Evolutionary conservation across 1,284 basidiomycete genomes (phyloP), one percentile per base, ranked within the genome.

Genomic region (Agaricales sp.): DNA sequence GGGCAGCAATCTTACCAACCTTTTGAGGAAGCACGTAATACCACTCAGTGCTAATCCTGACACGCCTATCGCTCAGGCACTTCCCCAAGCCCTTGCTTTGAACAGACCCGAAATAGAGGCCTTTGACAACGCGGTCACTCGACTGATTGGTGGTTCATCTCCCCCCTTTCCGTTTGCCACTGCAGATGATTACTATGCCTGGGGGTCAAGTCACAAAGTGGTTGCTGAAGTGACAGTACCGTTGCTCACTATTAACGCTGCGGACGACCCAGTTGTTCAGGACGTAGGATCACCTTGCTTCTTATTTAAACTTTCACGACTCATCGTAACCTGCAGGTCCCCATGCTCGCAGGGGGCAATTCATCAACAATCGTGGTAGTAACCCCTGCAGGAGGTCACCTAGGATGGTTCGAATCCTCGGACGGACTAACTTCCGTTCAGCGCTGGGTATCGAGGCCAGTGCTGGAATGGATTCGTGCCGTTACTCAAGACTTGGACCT

Each of bases 401-500:
- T 99, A 14, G 95, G 95, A 24, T 98, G 92, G 94, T 98, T 95
- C 61, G 80, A 87, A 57, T 67, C 75, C 43, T 68, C 68, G 24
- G 69, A 68, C 30, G 53, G 64, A 41, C 62, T 63, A 52, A 69
- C 72, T 26, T 61, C 66, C 51, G 63, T 78, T 13, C 71, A 73
- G 52, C 68, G 87, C 48, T 92, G 88, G 89, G 72, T 86, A 48
- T 74, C 72, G 14, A 68, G 73, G 54, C 89, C 89, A 8, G 81
- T 86, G 3, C 57, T 90, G 6, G 83, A 92, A 61, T 92, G 85
- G 86, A 58, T 88, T 43, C 39, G 39, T 16, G 39, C 39, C 6
- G 39, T 20, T 18, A 20, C 18, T 8, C 8, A 41, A 8, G 39
- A 41, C 16, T 18, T 41, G 19, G 39, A 41, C 39, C 6, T 41